Evolutionary conservation across 148 eudicot genomes (phyloP).

Genomic region (Cornus controversa): DNA sequence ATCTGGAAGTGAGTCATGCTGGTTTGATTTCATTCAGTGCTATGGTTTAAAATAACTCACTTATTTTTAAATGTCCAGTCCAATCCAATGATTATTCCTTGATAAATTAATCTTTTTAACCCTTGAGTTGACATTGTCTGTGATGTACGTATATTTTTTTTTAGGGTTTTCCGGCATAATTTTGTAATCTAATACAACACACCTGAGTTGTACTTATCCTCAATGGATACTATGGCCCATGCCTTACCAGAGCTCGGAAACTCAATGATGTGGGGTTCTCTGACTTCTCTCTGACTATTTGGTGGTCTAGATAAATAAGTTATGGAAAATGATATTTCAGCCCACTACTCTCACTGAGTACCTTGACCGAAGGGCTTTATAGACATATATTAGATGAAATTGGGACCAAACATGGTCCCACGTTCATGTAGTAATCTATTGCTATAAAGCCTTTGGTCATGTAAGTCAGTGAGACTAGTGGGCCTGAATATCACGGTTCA

Average conservation of each 20-base stretch:
- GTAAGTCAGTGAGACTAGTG: too few relatives aligned
- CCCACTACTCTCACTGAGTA: too few relatives aligned
- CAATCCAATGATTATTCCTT: background rate
- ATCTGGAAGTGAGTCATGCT: slow-evolving; percentile 70
- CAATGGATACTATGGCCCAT: background rate
- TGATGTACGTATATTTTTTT: background rate
- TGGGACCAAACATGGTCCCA: too few relatives aligned
- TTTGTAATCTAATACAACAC: background rate
- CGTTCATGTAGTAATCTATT: too few relatives aligned
- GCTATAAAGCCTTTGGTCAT: too few relatives aligned
- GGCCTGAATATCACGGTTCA: too few relatives aligned
- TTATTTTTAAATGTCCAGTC: background rate
- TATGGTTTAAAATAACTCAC: background rate
- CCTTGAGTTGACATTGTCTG: background rate
- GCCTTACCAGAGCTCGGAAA: background rate
- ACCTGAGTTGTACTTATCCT: background rate
- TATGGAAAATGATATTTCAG: too few relatives aligned
- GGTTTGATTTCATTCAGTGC: background rate
- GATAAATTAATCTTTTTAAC: background rate
- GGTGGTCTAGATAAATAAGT: slow-evolving; percentile 1
- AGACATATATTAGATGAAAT: too few relatives aligned
- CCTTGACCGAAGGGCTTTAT: too few relatives aligned
- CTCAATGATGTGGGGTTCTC: background rate
- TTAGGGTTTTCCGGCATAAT: background rate
- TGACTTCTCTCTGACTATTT: background rate